Conservation (phyloP, 495 filamentous ascomycete species). For the Emericellopsis terricola region DNA sequence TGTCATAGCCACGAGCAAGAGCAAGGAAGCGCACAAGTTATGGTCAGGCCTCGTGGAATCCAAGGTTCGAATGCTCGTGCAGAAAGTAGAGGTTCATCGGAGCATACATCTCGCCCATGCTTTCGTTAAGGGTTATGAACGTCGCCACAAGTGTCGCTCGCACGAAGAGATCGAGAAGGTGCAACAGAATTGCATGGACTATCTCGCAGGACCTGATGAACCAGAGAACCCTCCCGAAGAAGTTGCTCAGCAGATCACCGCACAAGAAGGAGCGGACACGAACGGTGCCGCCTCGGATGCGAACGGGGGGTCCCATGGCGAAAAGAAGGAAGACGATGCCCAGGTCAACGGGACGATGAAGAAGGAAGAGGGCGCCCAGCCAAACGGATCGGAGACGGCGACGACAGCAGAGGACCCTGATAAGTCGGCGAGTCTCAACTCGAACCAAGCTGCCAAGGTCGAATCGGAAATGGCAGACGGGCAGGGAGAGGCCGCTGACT, state of each 20-base stretch:
- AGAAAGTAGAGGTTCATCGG: slow-evolving; percentile 53
- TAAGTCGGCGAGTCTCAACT: background rate
- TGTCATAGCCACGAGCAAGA: slow-evolving; percentile 69
- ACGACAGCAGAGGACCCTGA: slow-evolving; percentile 30
- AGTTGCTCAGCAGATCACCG: no score
- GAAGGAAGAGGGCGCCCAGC: no score
- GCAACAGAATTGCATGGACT: slow-evolving; percentile 51
- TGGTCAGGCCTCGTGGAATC: slow-evolving; percentile 93
- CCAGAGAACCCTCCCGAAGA: no score
- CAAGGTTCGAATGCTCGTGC: slow-evolving; percentile 68
- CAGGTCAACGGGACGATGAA: no score
- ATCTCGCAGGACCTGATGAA: slow-evolving; percentile 17
- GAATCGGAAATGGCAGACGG: slow-evolving; percentile 8
- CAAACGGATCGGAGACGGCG: slow-evolving; percentile 41
- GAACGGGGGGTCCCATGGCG: no score
- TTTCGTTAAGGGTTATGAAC: slow-evolving; percentile 82
- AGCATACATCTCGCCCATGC: slow-evolving; percentile 73
- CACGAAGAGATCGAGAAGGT: slow-evolving; percentile 54
- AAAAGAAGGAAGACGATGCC: slow-evolving; percentile 23
- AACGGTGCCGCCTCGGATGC: no score
- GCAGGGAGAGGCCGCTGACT: slow-evolving; percentile 13
- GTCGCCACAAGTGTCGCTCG: slow-evolving; percentile 52
- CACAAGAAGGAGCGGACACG: no score
- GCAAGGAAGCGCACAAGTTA: slow-evolving; percentile 63
- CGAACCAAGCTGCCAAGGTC: background rate